Percentiles rank a stretch among this genome's conserved stretches.
Conservation (phyloP, 2,329 filamentous ascomycete genomes). For the Paecilomyces formosus region DNA sequence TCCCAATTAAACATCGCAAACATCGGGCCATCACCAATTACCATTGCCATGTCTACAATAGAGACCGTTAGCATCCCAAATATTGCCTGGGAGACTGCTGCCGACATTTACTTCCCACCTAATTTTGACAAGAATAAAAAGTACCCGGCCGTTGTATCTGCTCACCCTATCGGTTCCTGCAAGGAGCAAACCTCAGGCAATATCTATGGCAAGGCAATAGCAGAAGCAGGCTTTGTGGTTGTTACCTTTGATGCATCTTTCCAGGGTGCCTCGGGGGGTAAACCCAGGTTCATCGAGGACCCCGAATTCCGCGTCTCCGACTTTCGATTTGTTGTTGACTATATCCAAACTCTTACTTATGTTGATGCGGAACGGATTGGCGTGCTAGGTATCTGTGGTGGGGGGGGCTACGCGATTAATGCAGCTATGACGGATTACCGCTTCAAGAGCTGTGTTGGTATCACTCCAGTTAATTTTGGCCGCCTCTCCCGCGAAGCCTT, state of each 20-base stretch:
- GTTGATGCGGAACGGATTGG: constrained; percentile 15
- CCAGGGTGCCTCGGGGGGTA: constrained; percentile 15
- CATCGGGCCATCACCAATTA: not conserved
- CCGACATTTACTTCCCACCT: constrained; percentile 9
- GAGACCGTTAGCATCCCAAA: constrained; percentile 10
- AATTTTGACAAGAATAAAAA: constrained; percentile 10
- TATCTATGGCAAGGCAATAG: constrained; percentile 12
- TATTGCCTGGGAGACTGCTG: constrained; percentile 8
- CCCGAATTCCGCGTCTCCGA: constrained; percentile 16
- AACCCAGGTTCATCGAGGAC: constrained; percentile 15
- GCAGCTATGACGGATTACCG: constrained; percentile 15
- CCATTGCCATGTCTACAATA: not conserved
- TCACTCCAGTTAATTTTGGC: constrained; percentile 12
- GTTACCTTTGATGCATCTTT: constrained; percentile 16
- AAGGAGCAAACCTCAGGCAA: constrained; percentile 17
- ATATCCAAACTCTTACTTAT: constrained; percentile 12
- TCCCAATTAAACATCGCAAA: too few species aligned
- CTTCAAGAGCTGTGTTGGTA: constrained; percentile 10
- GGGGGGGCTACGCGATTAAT: constrained; percentile 13
- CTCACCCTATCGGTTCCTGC: constrained; percentile 14
- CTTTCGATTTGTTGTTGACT: constrained; percentile 14
- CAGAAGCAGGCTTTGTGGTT: not conserved
- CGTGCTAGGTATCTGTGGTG: constrained; percentile 15
- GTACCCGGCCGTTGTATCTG: constrained; percentile 11
- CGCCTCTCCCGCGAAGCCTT: constrained; percentile 11